Conservation (phyloP, 1,139 yeast genomes). For the Hyphopichia khmerensis region DNA sequence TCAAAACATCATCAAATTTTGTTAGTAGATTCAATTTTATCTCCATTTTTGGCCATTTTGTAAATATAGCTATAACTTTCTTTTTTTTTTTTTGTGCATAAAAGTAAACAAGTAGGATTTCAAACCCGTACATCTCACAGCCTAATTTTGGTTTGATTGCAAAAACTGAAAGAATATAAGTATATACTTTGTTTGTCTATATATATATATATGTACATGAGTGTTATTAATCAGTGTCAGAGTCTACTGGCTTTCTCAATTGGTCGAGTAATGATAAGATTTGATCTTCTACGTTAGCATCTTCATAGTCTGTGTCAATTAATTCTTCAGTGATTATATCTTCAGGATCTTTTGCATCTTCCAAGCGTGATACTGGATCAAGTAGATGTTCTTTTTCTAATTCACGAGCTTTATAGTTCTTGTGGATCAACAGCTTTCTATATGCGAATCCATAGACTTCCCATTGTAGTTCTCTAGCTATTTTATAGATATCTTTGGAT, state of each 20-base stretch:
- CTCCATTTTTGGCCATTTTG: conserved; percentile 5
- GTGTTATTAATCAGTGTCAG: not conserved
- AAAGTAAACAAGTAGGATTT: too few species aligned
- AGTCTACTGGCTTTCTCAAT: not conserved
- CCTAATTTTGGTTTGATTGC: too few species aligned
- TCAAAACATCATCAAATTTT: not conserved
- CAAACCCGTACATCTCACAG: too few species aligned
- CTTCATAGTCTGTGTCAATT: conserved; percentile 7
- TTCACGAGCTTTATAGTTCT: conserved; percentile 21
- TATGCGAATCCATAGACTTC: conserved; percentile 32
- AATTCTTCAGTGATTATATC: conserved; percentile 21
- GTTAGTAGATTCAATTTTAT: conserved; percentile 3
- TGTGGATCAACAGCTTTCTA: conserved; percentile 23
- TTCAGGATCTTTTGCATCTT: conserved; percentile 11
- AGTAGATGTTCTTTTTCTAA: conserved; percentile 18
- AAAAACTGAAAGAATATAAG: too few species aligned
- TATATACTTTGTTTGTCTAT: too few species aligned
- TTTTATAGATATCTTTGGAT: conserved; percentile 28
- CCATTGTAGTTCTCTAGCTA: conserved; percentile 40
- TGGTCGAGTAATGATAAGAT: conserved; percentile 6
- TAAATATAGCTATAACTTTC: conserved; percentile 1
- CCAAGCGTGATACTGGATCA: conserved; percentile 21
- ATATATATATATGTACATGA: not conserved
- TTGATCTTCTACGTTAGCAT: conserved; percentile 18
- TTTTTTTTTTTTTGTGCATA: too few species aligned